Percentiles rank a stretch among this genome's conserved stretches.
These are phyloP conservation scores for Chlorella sp. DNA, from an alignment of 139 green algal species.

Conservation along the genomic window DNA sequence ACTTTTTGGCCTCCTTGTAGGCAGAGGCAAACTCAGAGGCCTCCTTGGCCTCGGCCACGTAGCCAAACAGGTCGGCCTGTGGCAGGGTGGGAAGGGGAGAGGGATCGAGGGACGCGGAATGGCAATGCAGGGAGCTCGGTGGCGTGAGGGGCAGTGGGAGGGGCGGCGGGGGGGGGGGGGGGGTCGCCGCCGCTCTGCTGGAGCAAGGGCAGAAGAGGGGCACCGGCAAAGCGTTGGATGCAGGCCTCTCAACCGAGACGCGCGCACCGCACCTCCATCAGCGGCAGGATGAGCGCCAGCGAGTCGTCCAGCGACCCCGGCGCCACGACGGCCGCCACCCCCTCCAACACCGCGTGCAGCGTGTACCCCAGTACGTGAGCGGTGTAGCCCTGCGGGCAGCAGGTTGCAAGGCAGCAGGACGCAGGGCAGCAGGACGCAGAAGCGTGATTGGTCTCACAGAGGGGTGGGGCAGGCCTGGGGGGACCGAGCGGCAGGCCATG, in stretches of 20 bases:
- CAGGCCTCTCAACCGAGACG: not conserved
- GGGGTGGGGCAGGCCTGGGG: not conserved
- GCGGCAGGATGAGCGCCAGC: constrained; percentile 64
- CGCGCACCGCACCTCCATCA: constrained; percentile 65
- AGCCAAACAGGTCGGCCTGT: constrained; percentile 79
- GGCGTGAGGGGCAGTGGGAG: not conserved
- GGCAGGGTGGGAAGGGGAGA: not conserved
- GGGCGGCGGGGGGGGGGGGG: not conserved
- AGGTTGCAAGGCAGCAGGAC: constrained; percentile 30
- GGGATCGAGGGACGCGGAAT: not conserved
- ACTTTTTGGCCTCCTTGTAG: constrained; percentile 83
- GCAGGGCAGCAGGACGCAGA: not conserved
- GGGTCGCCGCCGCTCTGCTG: not conserved
- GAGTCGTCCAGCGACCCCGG: constrained; percentile 62
- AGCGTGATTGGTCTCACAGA: not conserved
- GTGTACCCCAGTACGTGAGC: constrained; percentile 91
- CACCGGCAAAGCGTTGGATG: too few relatives aligned
- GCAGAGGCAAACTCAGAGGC: constrained; percentile 64
- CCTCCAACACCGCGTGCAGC: constrained; percentile 75
- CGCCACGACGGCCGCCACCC: constrained; percentile 23
- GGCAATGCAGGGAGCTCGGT: not conserved
- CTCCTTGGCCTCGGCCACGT: constrained; percentile 78
- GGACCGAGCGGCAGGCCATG: not conserved
- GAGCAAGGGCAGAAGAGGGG: not conserved
- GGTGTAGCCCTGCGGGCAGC: constrained; percentile 70